Conservation (phyloP, 2,329 filamentous ascomycete species). For the Neonectria sp. region DNA sequence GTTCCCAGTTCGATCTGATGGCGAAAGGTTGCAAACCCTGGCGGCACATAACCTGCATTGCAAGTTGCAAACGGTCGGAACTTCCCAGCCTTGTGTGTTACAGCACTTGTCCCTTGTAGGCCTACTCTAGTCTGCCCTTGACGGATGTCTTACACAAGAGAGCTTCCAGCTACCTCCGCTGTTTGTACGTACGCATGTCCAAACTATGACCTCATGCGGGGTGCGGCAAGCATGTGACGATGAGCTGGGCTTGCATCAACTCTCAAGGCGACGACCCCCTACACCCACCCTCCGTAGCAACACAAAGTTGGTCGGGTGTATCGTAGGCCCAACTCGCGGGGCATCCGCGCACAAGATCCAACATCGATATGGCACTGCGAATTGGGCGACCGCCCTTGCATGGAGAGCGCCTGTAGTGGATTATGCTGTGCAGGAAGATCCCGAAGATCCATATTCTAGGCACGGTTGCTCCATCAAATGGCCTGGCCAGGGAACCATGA, state of each 20-base stretch:
- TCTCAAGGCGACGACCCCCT: not conserved
- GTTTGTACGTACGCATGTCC: not conserved
- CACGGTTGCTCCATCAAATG: slow-evolving; percentile 17
- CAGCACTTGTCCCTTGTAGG: not conserved
- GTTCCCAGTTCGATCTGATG: not conserved
- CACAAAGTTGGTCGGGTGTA: too few species aligned
- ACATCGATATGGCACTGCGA: slow-evolving; percentile 11
- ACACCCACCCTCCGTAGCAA: too few species aligned
- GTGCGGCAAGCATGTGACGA: slow-evolving; percentile 5
- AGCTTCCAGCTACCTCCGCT: not conserved
- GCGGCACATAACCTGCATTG: not conserved
- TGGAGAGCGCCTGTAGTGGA: slow-evolving; percentile 5
- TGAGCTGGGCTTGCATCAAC: not conserved
- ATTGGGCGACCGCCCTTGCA: slow-evolving; percentile 24
- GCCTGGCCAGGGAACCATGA: slow-evolving; percentile 20
- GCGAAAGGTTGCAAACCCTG: not conserved
- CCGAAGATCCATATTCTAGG: not conserved
- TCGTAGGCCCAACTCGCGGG: not conserved
- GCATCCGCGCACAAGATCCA: too few species aligned
- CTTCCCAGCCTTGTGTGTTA: not conserved
- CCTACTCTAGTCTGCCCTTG: not conserved
- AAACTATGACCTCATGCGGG: not conserved
- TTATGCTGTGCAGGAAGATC: slow-evolving; percentile 13
- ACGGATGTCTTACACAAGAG: not conserved
- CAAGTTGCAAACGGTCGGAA: not conserved